Percentiles rank a stretch among this genome's conserved stretches.
These are phyloP conservation scores for Malus sylvestris DNA, from an alignment of 306 rosid species.

Conservation along the genomic window DNA sequence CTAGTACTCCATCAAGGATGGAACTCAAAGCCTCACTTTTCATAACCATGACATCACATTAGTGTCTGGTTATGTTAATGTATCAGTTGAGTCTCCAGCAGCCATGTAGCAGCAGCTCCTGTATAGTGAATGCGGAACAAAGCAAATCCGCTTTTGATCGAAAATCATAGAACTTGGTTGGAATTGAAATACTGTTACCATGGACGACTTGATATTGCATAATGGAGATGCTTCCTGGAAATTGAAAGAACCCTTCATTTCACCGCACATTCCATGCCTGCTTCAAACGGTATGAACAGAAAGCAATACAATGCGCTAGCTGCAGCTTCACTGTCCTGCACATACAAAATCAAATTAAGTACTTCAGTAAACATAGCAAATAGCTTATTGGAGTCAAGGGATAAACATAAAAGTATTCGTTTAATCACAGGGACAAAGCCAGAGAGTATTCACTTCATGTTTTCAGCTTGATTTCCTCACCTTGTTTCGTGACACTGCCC, in stretches of 20 bases:
- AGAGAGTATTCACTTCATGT: neutral
- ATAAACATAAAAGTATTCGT: neutral
- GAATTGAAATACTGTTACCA: neutral
- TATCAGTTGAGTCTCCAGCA: neutral
- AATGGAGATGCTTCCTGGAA: neutral
- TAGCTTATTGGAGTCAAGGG: neutral
- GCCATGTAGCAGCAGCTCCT: neutral
- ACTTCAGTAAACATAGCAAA: neutral
- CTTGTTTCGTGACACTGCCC: conserved; percentile 13
- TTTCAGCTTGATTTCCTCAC: conserved; percentile 30
- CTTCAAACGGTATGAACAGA: neutral
- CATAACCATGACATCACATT: neutral
- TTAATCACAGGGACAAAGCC: neutral
- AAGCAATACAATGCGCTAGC: neutral
- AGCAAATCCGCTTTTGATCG: neutral
- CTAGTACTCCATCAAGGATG: neutral
- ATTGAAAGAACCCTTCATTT: neutral
- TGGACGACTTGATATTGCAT: neutral
- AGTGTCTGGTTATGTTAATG: neutral
- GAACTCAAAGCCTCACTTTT: neutral
- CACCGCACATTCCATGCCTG: neutral
- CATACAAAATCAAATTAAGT: conserved; percentile 11
- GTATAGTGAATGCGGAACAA: neutral
- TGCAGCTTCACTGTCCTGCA: conserved; percentile 32
- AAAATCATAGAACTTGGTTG: neutral